These are phyloP conservation scores for Diaporthe aspalathi DNA, from an alignment of 2,329 filamentous ascomycete genomes.

Conservation along the genomic window DNA sequence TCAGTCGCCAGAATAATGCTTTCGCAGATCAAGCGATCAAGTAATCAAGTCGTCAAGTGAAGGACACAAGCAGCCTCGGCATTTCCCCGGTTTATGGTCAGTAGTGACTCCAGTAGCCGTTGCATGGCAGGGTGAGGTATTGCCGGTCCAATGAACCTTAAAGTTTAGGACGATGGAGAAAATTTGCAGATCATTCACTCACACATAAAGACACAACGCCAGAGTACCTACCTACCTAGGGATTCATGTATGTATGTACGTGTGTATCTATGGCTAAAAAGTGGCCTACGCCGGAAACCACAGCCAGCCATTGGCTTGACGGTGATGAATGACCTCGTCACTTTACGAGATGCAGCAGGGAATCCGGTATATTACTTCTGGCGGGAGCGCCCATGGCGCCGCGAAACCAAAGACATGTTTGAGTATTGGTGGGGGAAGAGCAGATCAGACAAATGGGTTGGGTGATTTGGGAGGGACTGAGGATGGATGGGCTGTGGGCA, in stretches of 20 bases:
- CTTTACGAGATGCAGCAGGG: not conserved
- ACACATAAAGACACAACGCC: not conserved
- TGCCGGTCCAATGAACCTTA: not conserved
- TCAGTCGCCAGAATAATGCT: not conserved
- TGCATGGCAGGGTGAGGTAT: not conserved
- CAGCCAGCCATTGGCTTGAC: not conserved
- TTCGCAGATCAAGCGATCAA: not conserved
- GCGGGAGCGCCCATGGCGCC: not conserved
- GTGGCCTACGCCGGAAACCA: too few species aligned
- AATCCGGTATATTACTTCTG: not conserved
- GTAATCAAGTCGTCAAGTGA: too few species aligned
- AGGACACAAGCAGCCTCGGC: not conserved
- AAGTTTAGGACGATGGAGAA: not conserved
- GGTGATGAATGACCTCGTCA: not conserved
- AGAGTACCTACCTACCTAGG: not conserved
- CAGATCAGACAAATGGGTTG: not conserved
- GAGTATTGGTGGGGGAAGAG: not conserved
- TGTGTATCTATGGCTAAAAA: too few species aligned
- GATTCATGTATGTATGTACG: not conserved
- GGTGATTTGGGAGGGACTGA: not conserved
- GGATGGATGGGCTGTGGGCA: too few species aligned
- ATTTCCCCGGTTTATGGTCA: not conserved
- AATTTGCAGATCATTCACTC: not conserved
- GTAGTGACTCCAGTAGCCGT: not conserved
- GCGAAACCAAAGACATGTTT: not conserved